Evolutionary conservation across 495 filamentous ascomycete species (phyloP).

Genomic region (Xylaria grammica): DNA sequence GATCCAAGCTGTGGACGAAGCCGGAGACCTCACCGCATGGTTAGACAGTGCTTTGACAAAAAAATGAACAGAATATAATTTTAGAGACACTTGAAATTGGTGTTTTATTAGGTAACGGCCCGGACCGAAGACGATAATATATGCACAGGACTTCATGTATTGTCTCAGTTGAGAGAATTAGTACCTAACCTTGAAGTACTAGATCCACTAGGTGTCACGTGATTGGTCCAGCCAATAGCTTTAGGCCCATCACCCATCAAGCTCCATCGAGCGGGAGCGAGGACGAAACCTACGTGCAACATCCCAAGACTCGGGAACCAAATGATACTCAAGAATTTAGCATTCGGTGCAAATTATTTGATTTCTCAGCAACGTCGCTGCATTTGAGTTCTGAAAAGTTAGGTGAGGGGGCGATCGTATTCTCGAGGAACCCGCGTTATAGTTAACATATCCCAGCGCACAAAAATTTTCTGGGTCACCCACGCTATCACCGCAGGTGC

Average conservation of each 20-base stretch:
- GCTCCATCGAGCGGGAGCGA: neutral
- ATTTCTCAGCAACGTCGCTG: neutral
- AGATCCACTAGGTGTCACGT: constrained; percentile 9
- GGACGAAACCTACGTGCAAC: neutral
- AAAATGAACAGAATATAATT: constrained; percentile 28
- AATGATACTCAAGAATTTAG: neutral
- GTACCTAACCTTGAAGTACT: neutral
- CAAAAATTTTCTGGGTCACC: constrained; percentile 27
- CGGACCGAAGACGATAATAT: neutral
- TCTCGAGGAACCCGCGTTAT: neutral
- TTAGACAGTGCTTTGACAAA: constrained; percentile 50
- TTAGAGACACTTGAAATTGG: neutral
- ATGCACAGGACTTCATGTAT: neutral
- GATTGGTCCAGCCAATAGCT: constrained; percentile 18
- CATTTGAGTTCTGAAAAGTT: neutral
- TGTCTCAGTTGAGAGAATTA: neutral
- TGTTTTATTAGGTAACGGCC: neutral
- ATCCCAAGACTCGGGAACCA: neutral
- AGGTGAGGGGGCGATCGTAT: neutral
- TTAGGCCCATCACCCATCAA: neutral
- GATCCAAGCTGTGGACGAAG: constrained; percentile 78
- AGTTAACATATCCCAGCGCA: constrained; percentile 4
- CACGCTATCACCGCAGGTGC: neutral
- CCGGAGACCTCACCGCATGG: constrained; percentile 67
- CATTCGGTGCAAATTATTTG: neutral